These are phyloP conservation scores for Chrysoporthe austroafricana DNA, from an alignment of 2,329 filamentous ascomycete genomes.

Conservation along the genomic window DNA sequence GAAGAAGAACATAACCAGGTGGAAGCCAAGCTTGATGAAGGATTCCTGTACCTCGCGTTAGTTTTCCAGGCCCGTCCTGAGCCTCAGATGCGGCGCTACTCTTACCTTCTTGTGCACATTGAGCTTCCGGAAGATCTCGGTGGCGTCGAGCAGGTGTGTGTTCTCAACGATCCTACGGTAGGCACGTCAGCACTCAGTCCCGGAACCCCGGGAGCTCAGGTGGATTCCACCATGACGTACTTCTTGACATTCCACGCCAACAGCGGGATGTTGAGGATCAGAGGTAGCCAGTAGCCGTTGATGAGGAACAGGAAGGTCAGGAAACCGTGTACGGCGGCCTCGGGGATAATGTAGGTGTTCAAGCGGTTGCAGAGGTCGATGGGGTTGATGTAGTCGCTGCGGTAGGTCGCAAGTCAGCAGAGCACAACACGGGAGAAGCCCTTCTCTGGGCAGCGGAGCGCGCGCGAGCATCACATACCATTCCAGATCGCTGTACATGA, in stretches of 20 bases:
- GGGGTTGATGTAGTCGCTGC: slow-evolving; percentile 98
- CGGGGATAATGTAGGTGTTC: slow-evolving; percentile 99
- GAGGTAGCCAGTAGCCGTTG: slow-evolving; percentile 97
- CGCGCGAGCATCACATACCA: slow-evolving; percentile 64
- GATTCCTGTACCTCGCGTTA: slow-evolving; percentile 71
- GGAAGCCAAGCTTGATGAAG: slow-evolving; percentile 98
- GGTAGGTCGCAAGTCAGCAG: slow-evolving; percentile 16
- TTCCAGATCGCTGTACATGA: slow-evolving; percentile 99
- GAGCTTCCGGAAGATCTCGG: slow-evolving; percentile 98
- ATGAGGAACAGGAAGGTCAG: slow-evolving; percentile 94
- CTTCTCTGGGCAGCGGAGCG: neutral
- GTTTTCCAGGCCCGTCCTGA: slow-evolving; percentile 11
- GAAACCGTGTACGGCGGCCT: slow-evolving; percentile 96
- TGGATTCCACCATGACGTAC: slow-evolving; percentile 60
- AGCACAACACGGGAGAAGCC: slow-evolving; percentile 6
- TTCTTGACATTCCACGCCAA: slow-evolving; percentile 97
- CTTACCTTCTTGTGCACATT: slow-evolving; percentile 97
- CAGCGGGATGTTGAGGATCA: slow-evolving; percentile 90
- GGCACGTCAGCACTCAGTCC: neutral
- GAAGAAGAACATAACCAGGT: slow-evolving; percentile 99
- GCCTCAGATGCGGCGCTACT: neutral
- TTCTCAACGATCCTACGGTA: slow-evolving; percentile 85
- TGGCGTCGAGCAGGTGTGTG: slow-evolving; percentile 94
- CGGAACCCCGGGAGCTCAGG: neutral
- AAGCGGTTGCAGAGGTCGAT: slow-evolving; percentile 99